Evolutionary conservation across 2,329 filamentous ascomycete genomes (phyloP).

Genomic region (Sporothrix variecibatus): DNA sequence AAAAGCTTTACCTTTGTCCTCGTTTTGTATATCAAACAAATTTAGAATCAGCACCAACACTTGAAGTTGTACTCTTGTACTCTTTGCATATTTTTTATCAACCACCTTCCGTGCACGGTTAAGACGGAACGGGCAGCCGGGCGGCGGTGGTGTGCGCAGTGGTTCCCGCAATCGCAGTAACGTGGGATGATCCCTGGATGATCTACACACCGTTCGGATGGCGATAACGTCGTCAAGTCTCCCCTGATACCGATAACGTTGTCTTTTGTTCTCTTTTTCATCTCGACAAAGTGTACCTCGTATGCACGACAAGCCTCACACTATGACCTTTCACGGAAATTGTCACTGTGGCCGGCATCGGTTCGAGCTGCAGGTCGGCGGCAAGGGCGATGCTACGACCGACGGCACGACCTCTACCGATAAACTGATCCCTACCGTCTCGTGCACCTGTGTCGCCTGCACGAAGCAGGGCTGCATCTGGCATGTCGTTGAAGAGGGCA

Average conservation of each 20-base stretch:
- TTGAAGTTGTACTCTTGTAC: too few species aligned
- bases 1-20: too few species aligned
- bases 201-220: slow-evolving; percentile 2
- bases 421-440: not conserved
- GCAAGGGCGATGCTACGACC: not conserved
- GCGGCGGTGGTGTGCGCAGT: not conserved
- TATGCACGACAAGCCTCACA: not conserved
- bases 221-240: not conserved
- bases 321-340: slow-evolving; percentile 22
- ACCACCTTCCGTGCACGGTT: not conserved
- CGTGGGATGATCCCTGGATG: slow-evolving; percentile 7
- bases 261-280: not conserved
- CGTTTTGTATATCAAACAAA: too few species aligned
- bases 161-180: slow-evolving; percentile 12
- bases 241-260: not conserved
- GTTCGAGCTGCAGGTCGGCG: slow-evolving; percentile 20
- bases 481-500: not conserved
- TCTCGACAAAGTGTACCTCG: not conserved
- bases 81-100: not conserved
- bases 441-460: slow-evolving; percentile 8
- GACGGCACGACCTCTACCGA: not conserved
- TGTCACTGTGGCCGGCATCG: slow-evolving; percentile 29
- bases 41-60: too few species aligned
- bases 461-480: slow-evolving; percentile 25
- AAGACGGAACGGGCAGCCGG: slow-evolving; percentile 4